These are phyloP conservation scores for Lipomyces oligophaga DNA, from an alignment of 805 yeast genomes.

Conservation along the genomic window DNA sequence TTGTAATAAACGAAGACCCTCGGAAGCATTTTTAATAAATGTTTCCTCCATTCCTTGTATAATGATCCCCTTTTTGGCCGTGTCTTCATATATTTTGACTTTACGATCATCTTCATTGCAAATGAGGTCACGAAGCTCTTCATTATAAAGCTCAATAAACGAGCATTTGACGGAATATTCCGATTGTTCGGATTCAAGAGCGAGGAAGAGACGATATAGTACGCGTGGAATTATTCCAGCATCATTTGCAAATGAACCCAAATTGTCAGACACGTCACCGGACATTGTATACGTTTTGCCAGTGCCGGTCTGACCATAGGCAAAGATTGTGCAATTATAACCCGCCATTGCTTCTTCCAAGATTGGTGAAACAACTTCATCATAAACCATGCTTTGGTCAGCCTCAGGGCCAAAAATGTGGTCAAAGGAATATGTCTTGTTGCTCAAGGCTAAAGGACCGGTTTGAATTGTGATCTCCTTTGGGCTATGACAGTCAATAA, in stretches of 20 bases:
- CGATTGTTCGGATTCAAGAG: slow-evolving; percentile 40
- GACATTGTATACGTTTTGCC: slow-evolving; percentile 56
- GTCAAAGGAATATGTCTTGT: slow-evolving; percentile 67
- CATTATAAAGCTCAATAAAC: slow-evolving; percentile 82
- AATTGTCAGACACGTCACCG: slow-evolving; percentile 32
- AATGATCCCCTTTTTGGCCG: slow-evolving; percentile 43
- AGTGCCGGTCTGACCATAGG: slow-evolving; percentile 77
- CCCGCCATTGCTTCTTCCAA: slow-evolving; percentile 70
- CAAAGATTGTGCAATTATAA: slow-evolving; percentile 69
- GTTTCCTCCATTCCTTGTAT: slow-evolving; percentile 58
- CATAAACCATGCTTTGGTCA: slow-evolving; percentile 64
- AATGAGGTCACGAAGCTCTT: slow-evolving; percentile 72
- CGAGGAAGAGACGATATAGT: slow-evolving; percentile 51
- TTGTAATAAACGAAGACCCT: slow-evolving; percentile 50
- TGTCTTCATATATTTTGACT: slow-evolving; percentile 54
- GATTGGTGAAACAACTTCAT: slow-evolving; percentile 60
- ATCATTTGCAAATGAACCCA: slow-evolving; percentile 36
- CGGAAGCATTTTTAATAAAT: slow-evolving; percentile 47
- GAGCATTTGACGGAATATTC: slow-evolving; percentile 73
- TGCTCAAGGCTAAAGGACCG: slow-evolving; percentile 36
- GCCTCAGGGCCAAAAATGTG: slow-evolving; percentile 80
- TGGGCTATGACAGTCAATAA: slow-evolving; percentile 50
- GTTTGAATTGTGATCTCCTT: slow-evolving; percentile 50
- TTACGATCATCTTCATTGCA: slow-evolving; percentile 46
- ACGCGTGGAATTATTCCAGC: slow-evolving; percentile 68